Evolutionary conservation across 805 yeast genomes (phyloP).

Genomic region (Diddensiella transvaalensis): DNA sequence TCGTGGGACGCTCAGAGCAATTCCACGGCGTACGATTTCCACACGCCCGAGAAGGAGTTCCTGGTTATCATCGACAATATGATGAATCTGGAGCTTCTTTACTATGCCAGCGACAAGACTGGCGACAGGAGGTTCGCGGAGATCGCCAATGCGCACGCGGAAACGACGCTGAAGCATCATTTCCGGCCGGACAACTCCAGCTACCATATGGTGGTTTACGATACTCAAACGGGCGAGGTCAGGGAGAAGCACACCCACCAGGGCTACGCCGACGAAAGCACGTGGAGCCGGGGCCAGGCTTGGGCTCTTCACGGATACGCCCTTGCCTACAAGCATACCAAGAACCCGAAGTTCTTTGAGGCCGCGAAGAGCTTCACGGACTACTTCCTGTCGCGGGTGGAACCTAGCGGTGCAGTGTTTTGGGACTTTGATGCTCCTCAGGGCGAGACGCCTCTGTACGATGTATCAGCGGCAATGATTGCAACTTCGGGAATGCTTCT

Average conservation of each 20-base stretch:
- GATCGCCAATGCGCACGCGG: constrained; percentile 32
- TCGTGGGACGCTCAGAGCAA: constrained; percentile 30
- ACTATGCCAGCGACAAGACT: constrained; percentile 27
- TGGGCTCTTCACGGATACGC: constrained; percentile 32
- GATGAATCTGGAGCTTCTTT: constrained; percentile 28
- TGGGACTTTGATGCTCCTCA: constrained; percentile 35
- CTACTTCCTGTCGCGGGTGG: constrained; percentile 22
- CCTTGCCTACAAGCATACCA: constrained; percentile 28
- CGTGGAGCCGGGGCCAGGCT: constrained; percentile 33
- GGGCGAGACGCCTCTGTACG: constrained; percentile 17
- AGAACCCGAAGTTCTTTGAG: constrained; percentile 25
- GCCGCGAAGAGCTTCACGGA: constrained; percentile 26
- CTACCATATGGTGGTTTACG: constrained; percentile 30
- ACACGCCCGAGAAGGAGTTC: constrained; percentile 22
- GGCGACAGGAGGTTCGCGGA: constrained; percentile 29
- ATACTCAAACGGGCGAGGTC: constrained; percentile 24
- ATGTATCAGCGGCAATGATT: constrained; percentile 31
- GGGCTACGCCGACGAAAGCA: constrained; percentile 29
- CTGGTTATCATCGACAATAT: constrained; percentile 29
- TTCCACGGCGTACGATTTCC: constrained; percentile 15
- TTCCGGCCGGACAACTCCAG: constrained; percentile 28
- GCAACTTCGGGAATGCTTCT: constrained; percentile 29
- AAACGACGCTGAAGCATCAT: constrained; percentile 29
- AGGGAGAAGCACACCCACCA: constrained; percentile 29
- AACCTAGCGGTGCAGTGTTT: constrained; percentile 27